Conservation (phyloP, 2,329 filamentous ascomycete species). For the Aaosphaeria arxii region DNA sequence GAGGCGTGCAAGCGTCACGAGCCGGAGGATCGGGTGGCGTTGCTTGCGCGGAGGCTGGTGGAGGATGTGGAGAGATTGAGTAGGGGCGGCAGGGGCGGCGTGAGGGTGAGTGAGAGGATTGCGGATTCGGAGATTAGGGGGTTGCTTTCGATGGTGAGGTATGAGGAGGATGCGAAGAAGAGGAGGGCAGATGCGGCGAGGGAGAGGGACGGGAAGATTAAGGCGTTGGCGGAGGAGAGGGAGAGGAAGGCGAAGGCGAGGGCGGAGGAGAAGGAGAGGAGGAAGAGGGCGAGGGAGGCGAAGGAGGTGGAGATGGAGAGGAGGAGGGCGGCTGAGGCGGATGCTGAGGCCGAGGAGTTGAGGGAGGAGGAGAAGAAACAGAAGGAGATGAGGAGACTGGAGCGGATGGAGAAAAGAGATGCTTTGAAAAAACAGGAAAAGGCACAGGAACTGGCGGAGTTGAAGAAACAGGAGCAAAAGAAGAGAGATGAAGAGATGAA, state of each 20-base stretch:
- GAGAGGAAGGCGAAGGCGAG: too few species aligned
- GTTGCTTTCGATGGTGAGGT: neutral
- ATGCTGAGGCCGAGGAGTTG: neutral
- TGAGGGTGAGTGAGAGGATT: too few species aligned
- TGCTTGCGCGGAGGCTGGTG: slow-evolving; percentile 2
- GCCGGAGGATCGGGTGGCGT: slow-evolving; percentile 1
- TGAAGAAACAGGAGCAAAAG: neutral
- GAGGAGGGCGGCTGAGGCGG: neutral
- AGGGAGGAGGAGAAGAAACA: neutral
- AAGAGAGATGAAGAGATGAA: neutral
- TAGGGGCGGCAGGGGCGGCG: neutral
- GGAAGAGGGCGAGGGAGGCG: neutral
- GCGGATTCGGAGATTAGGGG: too few species aligned
- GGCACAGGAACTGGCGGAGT: too few species aligned
- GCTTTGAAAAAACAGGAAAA: too few species aligned
- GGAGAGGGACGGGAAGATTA: neutral
- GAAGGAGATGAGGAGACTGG: neutral
- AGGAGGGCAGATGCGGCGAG: neutral
- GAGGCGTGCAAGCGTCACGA: neutral
- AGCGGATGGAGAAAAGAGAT: too few species aligned
- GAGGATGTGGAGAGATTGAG: slow-evolving; percentile 1
- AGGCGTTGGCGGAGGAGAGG: neutral
- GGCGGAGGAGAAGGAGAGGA: too few species aligned
- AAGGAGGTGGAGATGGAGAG: neutral
- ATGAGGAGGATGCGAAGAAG: neutral